These are phyloP conservation scores for Baeospora myosura DNA, from an alignment of 1,284 basidiomycete species.

Conservation along the genomic window DNA sequence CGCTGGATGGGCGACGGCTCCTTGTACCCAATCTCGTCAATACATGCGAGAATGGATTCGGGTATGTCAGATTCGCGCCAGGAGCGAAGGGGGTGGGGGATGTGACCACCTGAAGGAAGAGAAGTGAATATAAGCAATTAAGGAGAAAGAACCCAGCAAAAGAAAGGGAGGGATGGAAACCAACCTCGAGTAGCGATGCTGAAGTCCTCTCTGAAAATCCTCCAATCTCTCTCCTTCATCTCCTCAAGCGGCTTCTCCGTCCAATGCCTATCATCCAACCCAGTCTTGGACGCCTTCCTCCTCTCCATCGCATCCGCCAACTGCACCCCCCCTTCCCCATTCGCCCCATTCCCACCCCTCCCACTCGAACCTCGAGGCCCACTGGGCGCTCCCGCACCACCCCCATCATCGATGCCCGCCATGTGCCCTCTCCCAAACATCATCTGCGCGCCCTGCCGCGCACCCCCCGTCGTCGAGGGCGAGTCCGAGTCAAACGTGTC, in stretches of 20 bases:
- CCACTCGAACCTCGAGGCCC: slow-evolving; percentile 1
- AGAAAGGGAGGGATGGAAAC: slow-evolving; percentile 15
- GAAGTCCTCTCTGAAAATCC: slow-evolving; percentile 98
- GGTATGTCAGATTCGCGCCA: slow-evolving; percentile 92
- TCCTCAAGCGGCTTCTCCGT: slow-evolving; percentile 88
- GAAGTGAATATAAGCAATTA: too few species aligned
- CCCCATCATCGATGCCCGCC: slow-evolving; percentile 81
- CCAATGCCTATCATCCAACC: slow-evolving; percentile 93
- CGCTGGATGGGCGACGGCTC: slow-evolving; percentile 96
- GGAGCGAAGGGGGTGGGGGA: slow-evolving; percentile 86
- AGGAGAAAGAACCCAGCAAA: slow-evolving; percentile 1
- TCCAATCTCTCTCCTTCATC: slow-evolving; percentile 98
- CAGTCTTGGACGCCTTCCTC: slow-evolving; percentile 72
- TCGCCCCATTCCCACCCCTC: slow-evolving; percentile 27
- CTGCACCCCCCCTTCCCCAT: slow-evolving; percentile 38
- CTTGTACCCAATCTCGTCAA: slow-evolving; percentile 90
- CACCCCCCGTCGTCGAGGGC: slow-evolving; percentile 52
- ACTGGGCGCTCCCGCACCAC: slow-evolving; percentile 21
- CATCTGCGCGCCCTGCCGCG: slow-evolving; percentile 73
- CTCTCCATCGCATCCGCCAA: slow-evolving; percentile 77
- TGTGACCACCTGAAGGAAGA: slow-evolving; percentile 77
- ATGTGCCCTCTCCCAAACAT: slow-evolving; percentile 82
- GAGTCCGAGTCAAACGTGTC: slow-evolving; percentile 77
- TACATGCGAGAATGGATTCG: slow-evolving; percentile 68
- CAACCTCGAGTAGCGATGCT: slow-evolving; percentile 85